Evolutionary conservation across 345 rosid genomes (phyloP), one percentile per base, ranked within the genome.

Genomic region (Fremontodendron californicum): DNA sequence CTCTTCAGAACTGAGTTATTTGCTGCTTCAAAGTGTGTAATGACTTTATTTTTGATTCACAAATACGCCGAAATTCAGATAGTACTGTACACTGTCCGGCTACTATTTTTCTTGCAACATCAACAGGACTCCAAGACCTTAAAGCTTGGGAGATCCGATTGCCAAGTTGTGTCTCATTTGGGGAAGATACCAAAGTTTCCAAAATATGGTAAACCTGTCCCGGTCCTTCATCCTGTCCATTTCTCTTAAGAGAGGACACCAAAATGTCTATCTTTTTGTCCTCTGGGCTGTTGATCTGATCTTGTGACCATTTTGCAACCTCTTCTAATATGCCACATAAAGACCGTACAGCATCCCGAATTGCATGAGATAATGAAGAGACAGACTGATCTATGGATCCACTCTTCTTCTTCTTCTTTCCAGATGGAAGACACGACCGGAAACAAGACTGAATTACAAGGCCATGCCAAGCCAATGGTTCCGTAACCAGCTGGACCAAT

Each of bases 351-450:
- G 98, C 92, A 75, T 86, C 88, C 67, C 88, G 86, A 58, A 88
- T 75, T 21, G 82, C 81, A 78, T 71, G 78, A 15, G 81, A 81
- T 55, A 88, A 64, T 0, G 80, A 85, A 16, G 89, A 78, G 68
- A 83, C 43, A 11, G 87, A 71, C 31, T 82, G 91, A 51, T 92
- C 97, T 3, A 82, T 12, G 7, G 82, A 73, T 73, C 87, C 94
- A 60, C 85, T 80, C 85, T 90, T 95, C 89, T 95, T 95, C 89
- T 93, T 95, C 84, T 93, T 95, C 86, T 91, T 93, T 80, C 98
- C 98, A 66, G 94, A 83, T 67, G 97, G 98, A 82, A 86, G 80
- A 60, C 86, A 86, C 6, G 88, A 81, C 39, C 98, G 92, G 40
- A 89, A 84, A 54, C 87, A 89, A n/a, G 93, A 91, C 78, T 90